Conservation (phyloP, 2,329 filamentous ascomycete species). For the Trichoderma polysporum region DNA sequence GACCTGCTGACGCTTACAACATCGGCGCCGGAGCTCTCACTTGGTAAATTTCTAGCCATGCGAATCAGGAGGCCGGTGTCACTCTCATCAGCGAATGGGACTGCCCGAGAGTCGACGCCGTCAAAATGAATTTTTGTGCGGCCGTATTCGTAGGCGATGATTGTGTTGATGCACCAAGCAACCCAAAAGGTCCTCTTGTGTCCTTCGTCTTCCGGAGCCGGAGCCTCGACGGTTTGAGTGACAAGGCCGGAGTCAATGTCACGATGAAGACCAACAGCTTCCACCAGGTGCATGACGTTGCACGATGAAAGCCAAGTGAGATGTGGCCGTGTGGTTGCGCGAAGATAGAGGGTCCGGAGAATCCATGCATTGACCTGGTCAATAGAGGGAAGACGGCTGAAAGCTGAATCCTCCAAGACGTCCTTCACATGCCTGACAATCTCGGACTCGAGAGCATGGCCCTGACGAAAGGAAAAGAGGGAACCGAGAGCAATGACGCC, state of each 20-base stretch:
- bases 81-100: background rate
- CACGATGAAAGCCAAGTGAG: constrained; percentile 23
- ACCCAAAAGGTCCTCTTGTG: constrained; percentile 21
- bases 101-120: background rate
- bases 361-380: constrained; percentile 25
- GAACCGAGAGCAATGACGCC: constrained; percentile 21
- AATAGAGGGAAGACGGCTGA: constrained; percentile 17
- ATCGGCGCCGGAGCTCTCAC: background rate
- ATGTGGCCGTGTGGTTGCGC: constrained; percentile 23
- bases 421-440: constrained; percentile 20
- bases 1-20: constrained; percentile 7
- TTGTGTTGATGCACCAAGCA: constrained; percentile 22
- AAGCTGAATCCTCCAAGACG: constrained; percentile 1
- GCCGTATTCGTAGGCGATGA: constrained; percentile 24
- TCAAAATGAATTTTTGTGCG: constrained; percentile 8
- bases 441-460: constrained; percentile 19
- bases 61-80: background rate
- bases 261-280: constrained; percentile 23
- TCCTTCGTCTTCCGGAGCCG: constrained; percentile 17
- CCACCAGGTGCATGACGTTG: constrained; percentile 23
- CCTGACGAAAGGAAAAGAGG: constrained; percentile 17
- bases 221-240: background rate
- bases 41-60: background rate
- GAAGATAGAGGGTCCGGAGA: constrained; percentile 23
- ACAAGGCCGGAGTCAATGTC: constrained; percentile 4